Evolutionary conservation across 140 eudicot species (phyloP).

Genomic region (Ambrosia hybrid): DNA sequence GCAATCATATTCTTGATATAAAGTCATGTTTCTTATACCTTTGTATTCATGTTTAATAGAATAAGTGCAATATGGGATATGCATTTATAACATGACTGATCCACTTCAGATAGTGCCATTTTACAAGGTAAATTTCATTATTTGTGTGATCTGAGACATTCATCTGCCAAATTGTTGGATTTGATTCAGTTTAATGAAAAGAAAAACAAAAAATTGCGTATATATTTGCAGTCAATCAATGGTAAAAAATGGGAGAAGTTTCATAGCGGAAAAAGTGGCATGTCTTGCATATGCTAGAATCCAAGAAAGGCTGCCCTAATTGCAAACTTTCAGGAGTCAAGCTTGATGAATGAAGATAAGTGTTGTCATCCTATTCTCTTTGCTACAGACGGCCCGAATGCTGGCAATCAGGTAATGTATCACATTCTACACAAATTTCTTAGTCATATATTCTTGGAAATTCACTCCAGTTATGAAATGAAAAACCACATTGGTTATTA

Average conservation of each 20-base stretch:
- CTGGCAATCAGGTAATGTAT: slow-evolving; percentile 60
- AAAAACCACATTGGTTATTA: background rate
- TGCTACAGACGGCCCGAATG: slow-evolving; percentile 66
- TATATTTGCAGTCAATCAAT: slow-evolving; percentile 49
- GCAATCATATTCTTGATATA: background rate
- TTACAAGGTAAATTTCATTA: slow-evolving; percentile 42
- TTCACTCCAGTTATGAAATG: too few relatives aligned
- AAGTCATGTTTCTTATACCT: too few relatives aligned
- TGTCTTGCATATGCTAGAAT: slow-evolving; percentile 69
- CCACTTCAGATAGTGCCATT: slow-evolving; percentile 57
- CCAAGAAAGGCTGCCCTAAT: slow-evolving; percentile 58
- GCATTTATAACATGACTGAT: slow-evolving; percentile 69
- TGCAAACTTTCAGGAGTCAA: slow-evolving; percentile 66
- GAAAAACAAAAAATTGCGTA: background rate
- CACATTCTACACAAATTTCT: background rate
- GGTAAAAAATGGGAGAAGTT: slow-evolving; percentile 72
- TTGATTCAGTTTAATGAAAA: background rate
- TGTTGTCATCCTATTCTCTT: slow-evolving; percentile 67
- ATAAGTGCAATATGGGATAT: slow-evolving; percentile 71
- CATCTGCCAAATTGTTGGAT: background rate
- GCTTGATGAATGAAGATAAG: slow-evolving; percentile 67
- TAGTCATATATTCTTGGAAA: background rate
- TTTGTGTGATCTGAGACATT: slow-evolving; percentile 1
- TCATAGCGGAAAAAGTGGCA: slow-evolving; percentile 69
- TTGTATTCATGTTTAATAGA: slow-evolving; percentile 35